Percentiles rank a stretch among this genome's conserved stretches.
These are phyloP conservation scores for Candida cerambycidarum DNA, from an alignment of 805 yeast species.

Conservation along the genomic window DNA sequence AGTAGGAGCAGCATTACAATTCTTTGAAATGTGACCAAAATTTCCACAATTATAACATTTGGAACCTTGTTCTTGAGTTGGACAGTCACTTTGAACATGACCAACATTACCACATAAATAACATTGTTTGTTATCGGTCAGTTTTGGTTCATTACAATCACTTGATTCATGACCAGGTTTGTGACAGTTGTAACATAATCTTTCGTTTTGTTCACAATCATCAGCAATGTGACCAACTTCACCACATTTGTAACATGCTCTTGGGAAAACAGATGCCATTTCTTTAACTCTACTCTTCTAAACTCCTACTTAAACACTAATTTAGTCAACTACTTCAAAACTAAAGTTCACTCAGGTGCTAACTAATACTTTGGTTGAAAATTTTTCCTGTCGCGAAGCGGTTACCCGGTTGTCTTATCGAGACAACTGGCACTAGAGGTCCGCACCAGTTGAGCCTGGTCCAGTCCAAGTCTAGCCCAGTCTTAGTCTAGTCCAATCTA, in stretches of 20 bases:
- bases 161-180: slow-evolving; percentile 86
- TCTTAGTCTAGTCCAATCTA: too few relatives aligned
- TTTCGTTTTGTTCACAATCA: slow-evolving; percentile 78
- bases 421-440: too few relatives aligned
- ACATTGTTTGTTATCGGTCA: slow-evolving; percentile 82
- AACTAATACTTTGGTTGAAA: slow-evolving; percentile 7
- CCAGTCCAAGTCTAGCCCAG: too few relatives aligned
- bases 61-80: slow-evolving; percentile 60
- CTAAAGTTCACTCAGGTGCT: background rate
- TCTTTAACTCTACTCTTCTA: slow-evolving; percentile 1
- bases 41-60: slow-evolving; percentile 64
- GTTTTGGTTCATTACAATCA: slow-evolving; percentile 87
- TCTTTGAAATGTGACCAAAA: slow-evolving; percentile 80
- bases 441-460: too few relatives aligned
- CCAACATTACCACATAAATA: slow-evolving; percentile 92
- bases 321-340: slow-evolving; percentile 3
- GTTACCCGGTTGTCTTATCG: slow-evolving; percentile 8
- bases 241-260: slow-evolving; percentile 91
- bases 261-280: slow-evolving; percentile 52
- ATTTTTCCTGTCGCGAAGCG: slow-evolving; percentile 10
- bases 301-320: slow-evolving; percentile 1
- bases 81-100: slow-evolving; percentile 85
- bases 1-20: slow-evolving; percentile 49
- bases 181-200: slow-evolving; percentile 91
- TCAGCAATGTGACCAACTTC: slow-evolving; percentile 90